phyloP scores from a whole-genome alignment of 495 filamentous ascomycete species.

The Chlorociboria aeruginascens region DNA sequence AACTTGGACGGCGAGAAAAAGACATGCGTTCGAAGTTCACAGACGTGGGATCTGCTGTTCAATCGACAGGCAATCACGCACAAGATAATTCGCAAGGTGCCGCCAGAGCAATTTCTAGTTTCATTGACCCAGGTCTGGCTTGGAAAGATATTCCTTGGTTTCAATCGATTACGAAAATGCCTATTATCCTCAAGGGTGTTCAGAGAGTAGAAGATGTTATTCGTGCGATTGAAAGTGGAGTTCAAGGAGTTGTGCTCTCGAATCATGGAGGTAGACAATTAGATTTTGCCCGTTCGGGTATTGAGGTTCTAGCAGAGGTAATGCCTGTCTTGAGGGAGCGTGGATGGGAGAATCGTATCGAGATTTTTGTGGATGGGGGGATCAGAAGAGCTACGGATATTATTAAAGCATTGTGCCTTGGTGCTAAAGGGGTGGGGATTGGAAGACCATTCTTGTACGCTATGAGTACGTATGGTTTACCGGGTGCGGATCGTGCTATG shows the following conservation, averaged over 20 bases:
- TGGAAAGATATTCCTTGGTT: constrained; percentile 98
- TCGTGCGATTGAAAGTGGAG: constrained; percentile 66
- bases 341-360: constrained; percentile 72
- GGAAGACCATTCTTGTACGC: constrained; percentile 91
- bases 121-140: constrained; percentile 82
- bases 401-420: constrained; percentile 88
- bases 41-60: constrained; percentile 76
- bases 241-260: constrained; percentile 87
- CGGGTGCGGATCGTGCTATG: constrained; percentile 85
- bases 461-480: constrained; percentile 84
- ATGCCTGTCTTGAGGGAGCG: constrained; percentile 84
- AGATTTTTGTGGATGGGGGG: constrained; percentile 87
- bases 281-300: constrained; percentile 79
- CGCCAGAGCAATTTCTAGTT: constrained; percentile 78
- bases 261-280: constrained; percentile 98
- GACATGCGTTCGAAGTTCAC: constrained; percentile 89
- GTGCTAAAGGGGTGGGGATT: constrained; percentile 88
- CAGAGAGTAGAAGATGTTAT: constrained; percentile 93
- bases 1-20: constrained; percentile 90
- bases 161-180: constrained; percentile 84
- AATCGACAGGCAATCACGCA: constrained; percentile 40
- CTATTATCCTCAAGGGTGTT: constrained; percentile 92
- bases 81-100: constrained; percentile 86
- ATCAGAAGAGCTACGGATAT: constrained; percentile 87
- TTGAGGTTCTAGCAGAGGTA: constrained; percentile 90